phyloP scores from a whole-genome alignment of 2,329 filamentous ascomycete genomes.

The Botrytis deweyae region DNA sequence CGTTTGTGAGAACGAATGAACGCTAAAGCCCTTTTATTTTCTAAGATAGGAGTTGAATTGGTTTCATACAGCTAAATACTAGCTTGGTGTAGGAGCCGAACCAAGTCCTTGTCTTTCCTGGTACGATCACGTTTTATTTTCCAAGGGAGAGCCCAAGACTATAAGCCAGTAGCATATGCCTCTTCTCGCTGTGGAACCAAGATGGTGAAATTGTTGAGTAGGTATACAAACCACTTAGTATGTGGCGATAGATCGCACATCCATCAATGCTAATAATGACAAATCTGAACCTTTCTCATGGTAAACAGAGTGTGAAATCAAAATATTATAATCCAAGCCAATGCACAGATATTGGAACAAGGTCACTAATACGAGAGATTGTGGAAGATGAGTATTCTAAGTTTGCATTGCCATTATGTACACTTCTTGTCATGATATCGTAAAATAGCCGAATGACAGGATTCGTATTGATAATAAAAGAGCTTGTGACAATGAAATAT shows the following conservation, averaged over 20 bases:
- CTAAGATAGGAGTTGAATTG: background rate
- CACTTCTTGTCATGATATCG: background rate
- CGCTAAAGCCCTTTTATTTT: background rate
- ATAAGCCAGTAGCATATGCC: background rate
- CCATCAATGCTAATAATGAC: background rate
- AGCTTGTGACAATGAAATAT: background rate
- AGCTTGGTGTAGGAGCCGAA: background rate
- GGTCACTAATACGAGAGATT: background rate
- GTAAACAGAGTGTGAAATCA: background rate
- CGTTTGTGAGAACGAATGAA: background rate
- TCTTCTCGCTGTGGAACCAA: background rate
- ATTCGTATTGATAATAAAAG: background rate
- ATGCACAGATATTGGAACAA: background rate
- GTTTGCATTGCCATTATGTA: background rate
- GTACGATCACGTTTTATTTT: background rate
- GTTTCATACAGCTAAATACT: background rate
- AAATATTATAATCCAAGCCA: background rate
- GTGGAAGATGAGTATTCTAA: background rate
- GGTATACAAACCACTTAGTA: background rate
- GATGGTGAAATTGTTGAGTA: background rate
- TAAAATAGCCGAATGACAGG: background rate
- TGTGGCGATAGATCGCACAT: background rate
- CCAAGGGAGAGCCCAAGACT: background rate
- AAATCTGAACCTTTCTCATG: background rate
- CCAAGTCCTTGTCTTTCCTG: background rate